Conservation (phyloP, 2,329 filamentous ascomycete species). For the Drechslera avenae region DNA sequence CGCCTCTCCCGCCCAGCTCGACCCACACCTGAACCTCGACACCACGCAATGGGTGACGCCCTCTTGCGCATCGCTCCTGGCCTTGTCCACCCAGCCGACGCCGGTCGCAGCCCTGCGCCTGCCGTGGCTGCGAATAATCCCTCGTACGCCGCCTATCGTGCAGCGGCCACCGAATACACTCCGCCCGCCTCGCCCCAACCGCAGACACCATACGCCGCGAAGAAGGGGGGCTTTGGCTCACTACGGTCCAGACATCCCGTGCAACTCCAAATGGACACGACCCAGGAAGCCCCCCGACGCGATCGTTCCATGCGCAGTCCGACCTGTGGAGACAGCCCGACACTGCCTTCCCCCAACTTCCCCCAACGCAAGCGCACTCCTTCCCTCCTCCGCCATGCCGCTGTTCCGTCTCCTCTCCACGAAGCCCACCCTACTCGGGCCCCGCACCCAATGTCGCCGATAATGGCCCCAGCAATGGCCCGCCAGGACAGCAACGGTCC, state of each 20-base stretch:
- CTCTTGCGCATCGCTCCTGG: constrained; percentile 24
- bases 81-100: constrained; percentile 13
- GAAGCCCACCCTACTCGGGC: constrained; percentile 27
- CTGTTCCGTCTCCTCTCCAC: constrained; percentile 36
- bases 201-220: constrained; percentile 22
- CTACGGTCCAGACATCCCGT: constrained; percentile 30
- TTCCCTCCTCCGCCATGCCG: constrained; percentile 47
- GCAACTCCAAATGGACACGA: constrained; percentile 39
- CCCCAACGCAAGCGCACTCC: constrained; percentile 50
- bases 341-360: constrained; percentile 50
- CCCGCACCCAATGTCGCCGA: constrained; percentile 33
- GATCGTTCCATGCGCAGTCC: constrained; percentile 38
- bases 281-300: constrained; percentile 26
- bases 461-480: constrained; percentile 28
- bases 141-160: constrained; percentile 33
- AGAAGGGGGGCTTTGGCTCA: constrained; percentile 32
- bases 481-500: constrained; percentile 35
- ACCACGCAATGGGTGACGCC: constrained; percentile 38
- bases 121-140: constrained; percentile 19
- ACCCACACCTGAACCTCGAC: constrained; percentile 13
- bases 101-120: constrained; percentile 15
- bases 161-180: constrained; percentile 36
- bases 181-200: constrained; percentile 42
- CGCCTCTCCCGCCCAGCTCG: constrained; percentile 15
- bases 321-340: constrained; percentile 38